Base-by-base conservation (phyloP, 129 eudicot genomes). In the Pulicaria dysenterica region DNA sequence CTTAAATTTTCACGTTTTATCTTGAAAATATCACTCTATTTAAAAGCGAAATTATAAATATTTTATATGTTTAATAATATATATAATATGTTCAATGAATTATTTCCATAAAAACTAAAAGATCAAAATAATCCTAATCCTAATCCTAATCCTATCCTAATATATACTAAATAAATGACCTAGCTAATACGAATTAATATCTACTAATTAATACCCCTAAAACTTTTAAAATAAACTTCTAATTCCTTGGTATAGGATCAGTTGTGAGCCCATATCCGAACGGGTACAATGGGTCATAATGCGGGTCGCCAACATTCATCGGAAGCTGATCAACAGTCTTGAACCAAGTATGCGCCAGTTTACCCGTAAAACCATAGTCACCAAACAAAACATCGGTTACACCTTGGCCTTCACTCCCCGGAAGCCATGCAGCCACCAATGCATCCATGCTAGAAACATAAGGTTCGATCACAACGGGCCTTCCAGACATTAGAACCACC, bases 391-490 rank as follows among this genome's bases (percentile, higher is more conserved):
- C 83, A 75, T 88, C 95, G 4, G 89, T 80, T 14, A 88, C 85
- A 34, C 95, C 91, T 74, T 85, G 84, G 24, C 95, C 95, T 71
- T 88, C 91, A 0, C 80, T 80, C 60, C 96, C 96, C 4, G 94
- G 96, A 31, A 90, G 85, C 93, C 91, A 90, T 16, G 91, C 96
- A 24, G 91, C 88, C 61, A 90, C 85, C 7, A 90, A 80, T 3
- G 88, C 96, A 13, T 84, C 88, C 40, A 90, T 83, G 5, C 50
- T 76, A 1, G 73, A 39, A 58, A 89, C 72, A 34, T 86, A 83
- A 0, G 96, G 96, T 62, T 84, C 84, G 1, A 90, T 81, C 48
- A 85, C 94, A 5, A 90, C 91, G 0, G 96, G 94, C 0, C 96
- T 73, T 5, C 96, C 96, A 0, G 87, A 59, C 11, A 89, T 64